Conservation (phyloP, 305 asterid genomes). For the Fraxinus platypoda region DNA sequence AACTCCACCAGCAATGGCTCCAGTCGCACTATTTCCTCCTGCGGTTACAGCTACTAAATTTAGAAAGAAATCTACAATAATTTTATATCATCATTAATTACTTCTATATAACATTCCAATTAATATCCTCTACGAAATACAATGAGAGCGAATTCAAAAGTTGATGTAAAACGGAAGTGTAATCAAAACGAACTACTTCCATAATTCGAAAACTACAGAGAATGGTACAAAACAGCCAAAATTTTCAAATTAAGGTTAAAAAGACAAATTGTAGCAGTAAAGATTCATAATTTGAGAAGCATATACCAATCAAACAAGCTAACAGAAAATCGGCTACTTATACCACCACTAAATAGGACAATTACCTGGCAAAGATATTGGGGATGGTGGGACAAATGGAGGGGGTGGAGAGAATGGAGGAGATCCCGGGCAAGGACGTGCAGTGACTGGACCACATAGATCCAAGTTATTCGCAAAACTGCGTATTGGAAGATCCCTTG, state of each 20-base stretch:
- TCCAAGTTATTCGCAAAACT: constrained; percentile 94
- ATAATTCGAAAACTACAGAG: background rate
- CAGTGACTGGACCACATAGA: constrained; percentile 94
- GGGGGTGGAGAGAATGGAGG: constrained; percentile 99
- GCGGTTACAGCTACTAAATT: constrained; percentile 17
- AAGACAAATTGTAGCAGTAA: background rate
- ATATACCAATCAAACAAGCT: background rate
- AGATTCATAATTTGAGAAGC: background rate
- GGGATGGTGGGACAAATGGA: constrained; percentile 88
- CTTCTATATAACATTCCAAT: background rate
- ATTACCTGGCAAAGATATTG: constrained; percentile 72
- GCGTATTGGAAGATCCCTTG: constrained; percentile 25
- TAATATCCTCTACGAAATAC: background rate
- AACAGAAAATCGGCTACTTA: background rate
- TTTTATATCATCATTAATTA: background rate
- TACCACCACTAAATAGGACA: background rate
- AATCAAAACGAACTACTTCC: background rate
- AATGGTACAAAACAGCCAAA: background rate
- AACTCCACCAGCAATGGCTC: constrained; percentile 69
- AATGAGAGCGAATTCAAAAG: background rate
- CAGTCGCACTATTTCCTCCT: constrained; percentile 51
- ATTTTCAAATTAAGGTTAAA: background rate
- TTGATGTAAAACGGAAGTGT: background rate
- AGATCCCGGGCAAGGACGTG: constrained; percentile 96
- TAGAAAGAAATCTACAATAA: background rate